Evolutionary conservation across 2,329 filamentous ascomycete species (phyloP).

Genomic region (Aspergillus aculeatinus): DNA sequence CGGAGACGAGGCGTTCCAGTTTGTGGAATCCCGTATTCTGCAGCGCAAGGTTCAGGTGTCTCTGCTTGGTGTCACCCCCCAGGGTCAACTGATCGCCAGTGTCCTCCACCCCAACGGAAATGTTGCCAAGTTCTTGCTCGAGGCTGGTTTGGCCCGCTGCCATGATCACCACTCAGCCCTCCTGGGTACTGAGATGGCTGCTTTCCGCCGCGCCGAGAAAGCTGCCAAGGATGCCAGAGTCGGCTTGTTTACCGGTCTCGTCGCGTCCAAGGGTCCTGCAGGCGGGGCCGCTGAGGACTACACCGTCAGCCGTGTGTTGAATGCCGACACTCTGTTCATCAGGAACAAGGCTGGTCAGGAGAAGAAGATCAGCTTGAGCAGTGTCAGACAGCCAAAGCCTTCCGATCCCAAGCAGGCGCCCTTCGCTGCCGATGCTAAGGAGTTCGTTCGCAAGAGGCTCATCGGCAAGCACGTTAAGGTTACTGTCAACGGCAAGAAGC

Average conservation of each 20-base stretch:
- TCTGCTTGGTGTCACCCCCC: constrained; percentile 81
- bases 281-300: constrained; percentile 70
- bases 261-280: constrained; percentile 61
- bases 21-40: constrained; percentile 80
- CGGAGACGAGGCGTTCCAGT: constrained; percentile 83
- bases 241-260: constrained; percentile 78
- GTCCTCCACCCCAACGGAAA: constrained; percentile 87
- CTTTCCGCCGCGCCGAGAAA: constrained; percentile 82
- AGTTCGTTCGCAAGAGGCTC: constrained; percentile 87
- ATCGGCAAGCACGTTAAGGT: constrained; percentile 96
- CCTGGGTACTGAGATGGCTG: constrained; percentile 83
- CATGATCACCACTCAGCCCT: constrained; percentile 94
- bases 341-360: constrained; percentile 81
- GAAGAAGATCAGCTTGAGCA: constrained; percentile 89
- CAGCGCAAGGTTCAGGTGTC: constrained; percentile 82
- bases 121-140: constrained; percentile 86
- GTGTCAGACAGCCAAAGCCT: constrained; percentile 86
- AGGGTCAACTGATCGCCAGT: constrained; percentile 85
- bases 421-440: constrained; percentile 91
- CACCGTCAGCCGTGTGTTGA: constrained; percentile 78
- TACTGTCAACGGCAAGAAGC: constrained; percentile 84
- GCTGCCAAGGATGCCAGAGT: constrained; percentile 73
- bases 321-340: constrained; percentile 84
- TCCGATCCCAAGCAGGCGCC: constrained; percentile 83
- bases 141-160: constrained; percentile 86